Evolutionary conservation across 495 filamentous ascomycete species (phyloP).

Genomic region (Astrocystis sublimbata): DNA sequence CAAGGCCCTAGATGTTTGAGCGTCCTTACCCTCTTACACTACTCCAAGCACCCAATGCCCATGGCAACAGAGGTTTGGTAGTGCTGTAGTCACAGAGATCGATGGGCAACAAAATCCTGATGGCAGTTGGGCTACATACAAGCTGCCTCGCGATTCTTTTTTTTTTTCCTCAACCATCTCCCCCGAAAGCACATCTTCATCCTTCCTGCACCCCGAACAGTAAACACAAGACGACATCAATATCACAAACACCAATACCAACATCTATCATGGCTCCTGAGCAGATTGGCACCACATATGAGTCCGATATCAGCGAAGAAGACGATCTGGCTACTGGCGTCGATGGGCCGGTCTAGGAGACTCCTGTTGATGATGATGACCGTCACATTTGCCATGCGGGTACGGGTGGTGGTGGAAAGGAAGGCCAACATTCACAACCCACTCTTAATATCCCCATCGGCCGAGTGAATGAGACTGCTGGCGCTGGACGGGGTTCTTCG

Average conservation of each 20-base stretch:
- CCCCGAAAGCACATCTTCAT: neutral
- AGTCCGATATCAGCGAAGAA: neutral
- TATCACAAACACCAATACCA: neutral
- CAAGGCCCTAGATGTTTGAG: too few relatives aligned
- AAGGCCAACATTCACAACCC: neutral
- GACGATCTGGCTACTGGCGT: neutral
- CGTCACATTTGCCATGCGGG: neutral
- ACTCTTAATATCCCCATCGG: neutral
- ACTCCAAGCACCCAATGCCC: too few relatives aligned
- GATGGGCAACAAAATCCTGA: neutral
- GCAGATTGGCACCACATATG: neutral
- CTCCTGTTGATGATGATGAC: neutral
- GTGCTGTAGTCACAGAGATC: neutral
- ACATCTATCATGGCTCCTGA: neutral
- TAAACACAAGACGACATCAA: neutral
- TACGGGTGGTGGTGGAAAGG: neutral
- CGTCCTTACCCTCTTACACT: too few relatives aligned
- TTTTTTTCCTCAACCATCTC: neutral
- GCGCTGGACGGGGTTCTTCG: neutral
- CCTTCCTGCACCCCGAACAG: neutral
- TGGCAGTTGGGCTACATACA: neutral
- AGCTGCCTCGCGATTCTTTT: neutral
- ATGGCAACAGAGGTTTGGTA: too few relatives aligned
- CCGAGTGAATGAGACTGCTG: neutral
- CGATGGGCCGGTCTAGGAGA: neutral